Percentiles rank a stretch among this genome's conserved stretches.
Conservation (phyloP, 2,329 filamentous ascomycete species). For the Coniosporium tulheliwenetii region DNA sequence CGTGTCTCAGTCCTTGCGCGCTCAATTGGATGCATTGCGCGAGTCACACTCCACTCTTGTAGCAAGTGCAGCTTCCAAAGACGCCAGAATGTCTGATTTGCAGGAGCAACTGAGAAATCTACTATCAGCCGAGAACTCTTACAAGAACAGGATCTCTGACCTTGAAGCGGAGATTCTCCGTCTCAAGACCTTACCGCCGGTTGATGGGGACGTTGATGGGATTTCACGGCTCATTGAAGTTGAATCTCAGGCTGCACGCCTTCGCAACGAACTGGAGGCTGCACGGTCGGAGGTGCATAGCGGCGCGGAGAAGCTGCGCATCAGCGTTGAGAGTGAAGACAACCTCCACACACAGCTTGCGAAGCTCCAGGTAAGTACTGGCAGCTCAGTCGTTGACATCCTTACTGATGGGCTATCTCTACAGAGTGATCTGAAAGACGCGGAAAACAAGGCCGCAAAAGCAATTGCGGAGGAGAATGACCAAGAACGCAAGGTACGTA, state of each 20-base stretch:
- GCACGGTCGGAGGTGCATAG: neutral
- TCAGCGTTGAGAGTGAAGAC: neutral
- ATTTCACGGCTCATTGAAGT: neutral
- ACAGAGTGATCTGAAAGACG: neutral
- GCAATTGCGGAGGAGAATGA: neutral
- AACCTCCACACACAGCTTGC: neutral
- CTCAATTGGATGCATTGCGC: neutral
- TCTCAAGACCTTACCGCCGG: neutral
- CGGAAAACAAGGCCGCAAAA: neutral
- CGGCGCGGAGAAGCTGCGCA: neutral
- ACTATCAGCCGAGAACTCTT: constrained; percentile 7
- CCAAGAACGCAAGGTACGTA: neutral
- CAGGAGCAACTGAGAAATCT: neutral
- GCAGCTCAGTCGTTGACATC: neutral
- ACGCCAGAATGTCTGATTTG: constrained; percentile 1
- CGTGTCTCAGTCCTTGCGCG: too few relatives aligned
- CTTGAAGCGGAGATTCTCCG: neutral
- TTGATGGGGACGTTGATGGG: neutral
- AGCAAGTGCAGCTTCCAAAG: constrained; percentile 5
- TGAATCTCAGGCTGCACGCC: neutral
- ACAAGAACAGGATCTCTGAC: neutral
- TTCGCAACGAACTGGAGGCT: neutral
- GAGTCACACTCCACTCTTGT: constrained; percentile 6
- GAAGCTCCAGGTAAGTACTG: neutral
- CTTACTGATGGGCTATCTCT: neutral